Percentiles rank a stretch among this genome's conserved stretches.
Conservation (phyloP, 768 basidiomycete genomes). For the Sarcodon aspratus region DNA sequence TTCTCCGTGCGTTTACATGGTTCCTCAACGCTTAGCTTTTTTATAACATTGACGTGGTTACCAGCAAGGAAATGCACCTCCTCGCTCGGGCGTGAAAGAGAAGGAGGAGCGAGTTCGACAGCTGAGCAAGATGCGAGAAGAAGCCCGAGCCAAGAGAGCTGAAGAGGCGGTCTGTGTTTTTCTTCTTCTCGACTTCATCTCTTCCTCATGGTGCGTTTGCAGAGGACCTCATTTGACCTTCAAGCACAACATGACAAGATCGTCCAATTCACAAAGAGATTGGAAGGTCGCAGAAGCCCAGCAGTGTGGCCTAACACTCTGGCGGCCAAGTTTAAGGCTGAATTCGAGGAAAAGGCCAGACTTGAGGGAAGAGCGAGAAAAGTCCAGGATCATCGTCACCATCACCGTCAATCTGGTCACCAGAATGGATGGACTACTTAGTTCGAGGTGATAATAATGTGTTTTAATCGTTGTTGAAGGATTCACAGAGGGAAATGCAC, state of each 20-base stretch:
- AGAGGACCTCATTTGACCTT: constrained; percentile 16
- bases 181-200: constrained; percentile 8
- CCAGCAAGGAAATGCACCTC: constrained; percentile 12
- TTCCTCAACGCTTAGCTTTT: not conserved
- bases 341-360: constrained; percentile 6
- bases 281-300: constrained; percentile 36
- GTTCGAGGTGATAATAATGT: not conserved
- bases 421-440: not conserved
- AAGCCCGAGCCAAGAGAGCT: constrained; percentile 44
- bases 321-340: constrained; percentile 15
- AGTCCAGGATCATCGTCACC: not conserved
- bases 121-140: constrained; percentile 58
- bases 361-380: not conserved
- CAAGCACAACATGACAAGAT: constrained; percentile 26
- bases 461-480: not conserved
- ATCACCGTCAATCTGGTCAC: not conserved
- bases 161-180: constrained; percentile 37
- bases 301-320: constrained; percentile 37
- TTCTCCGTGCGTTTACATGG: constrained; percentile 23
- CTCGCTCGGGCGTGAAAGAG: constrained; percentile 22
- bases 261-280: constrained; percentile 45
- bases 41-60: not conserved
- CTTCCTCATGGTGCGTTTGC: not conserved
- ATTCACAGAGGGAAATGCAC: not conserved
- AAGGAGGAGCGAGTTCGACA: constrained; percentile 66